Evolutionary conservation across 176 grass and related monocot genomes (phyloP), one percentile per base, ranked within the genome.

Genomic region (Panicum miliaceum): DNA sequence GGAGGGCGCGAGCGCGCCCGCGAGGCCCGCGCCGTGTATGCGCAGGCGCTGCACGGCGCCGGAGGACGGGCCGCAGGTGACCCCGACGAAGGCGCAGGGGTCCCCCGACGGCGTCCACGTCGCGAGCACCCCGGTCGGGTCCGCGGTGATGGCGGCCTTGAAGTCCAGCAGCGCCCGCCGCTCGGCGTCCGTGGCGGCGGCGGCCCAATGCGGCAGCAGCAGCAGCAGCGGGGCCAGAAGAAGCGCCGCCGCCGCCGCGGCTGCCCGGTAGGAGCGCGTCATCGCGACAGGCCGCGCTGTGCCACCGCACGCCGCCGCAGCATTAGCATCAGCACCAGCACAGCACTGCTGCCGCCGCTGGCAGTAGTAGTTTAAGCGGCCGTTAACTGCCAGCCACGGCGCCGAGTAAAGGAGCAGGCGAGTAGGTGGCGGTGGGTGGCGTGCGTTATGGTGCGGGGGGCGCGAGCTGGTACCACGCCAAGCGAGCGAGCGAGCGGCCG

Each of bases 131-230:
- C 84, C 86, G 15, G 5, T 2, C n/a, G 96, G 96, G 81, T 99
- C 96, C 4, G 87, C 70, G 5, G 83, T 94, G 19, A 99, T 79
- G 27, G 86, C 94, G 0, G 89, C 40, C 86, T 94, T 99, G 87
- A 99, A 99, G 58, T 96, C 81, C 0, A 99, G 91, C 40, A 99
- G 91, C 29, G 79, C 36, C 85, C 88, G 82, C 6, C 81, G 88
- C 88, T 99, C 96, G 26, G 77, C 81, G 29, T 81, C 41, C 62
- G 95, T 92, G 9, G 92, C 96, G 67, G 86, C 88, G 57, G 52
- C 68, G 18, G 25, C 54, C 5, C 81, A 78, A 71, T 71, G 89
- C 53, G 76, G 82, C 37, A 61, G 6, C 23, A 81, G 15, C 1
- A 93, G 19, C 0, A 22, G 46, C 0, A 38, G 25, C 1, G 2